Evolutionary conservation across 306 rosid species (phyloP), one percentile per base, ranked within the genome.

Genomic region (Acmispon strigosus): DNA sequence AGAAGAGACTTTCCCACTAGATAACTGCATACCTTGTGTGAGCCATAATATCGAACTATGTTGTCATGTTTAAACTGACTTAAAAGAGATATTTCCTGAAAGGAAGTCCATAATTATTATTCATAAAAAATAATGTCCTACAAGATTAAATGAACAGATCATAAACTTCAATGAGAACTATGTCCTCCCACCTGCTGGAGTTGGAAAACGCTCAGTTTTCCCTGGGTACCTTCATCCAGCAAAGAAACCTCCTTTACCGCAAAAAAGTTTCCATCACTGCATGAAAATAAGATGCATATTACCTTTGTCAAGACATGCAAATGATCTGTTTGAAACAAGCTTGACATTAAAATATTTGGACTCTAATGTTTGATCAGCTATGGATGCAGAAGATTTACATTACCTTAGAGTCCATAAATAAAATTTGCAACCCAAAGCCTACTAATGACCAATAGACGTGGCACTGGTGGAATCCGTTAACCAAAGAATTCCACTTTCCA

Each of bases 221-320:
- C 90, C 43, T 72, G 93, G 81, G 7, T 71, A 68, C 86, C 90
- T 53, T 83, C 84, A 75, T 88, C 93, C 66, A 85, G 66, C 80
- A 88, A 77, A 19, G 90, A 88, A 58, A 85, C 90, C 79, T 88
- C 93, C 81, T 88, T 88, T 29, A 88, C 86, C 11, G 90, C 90
- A 52, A 83, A 88, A 82, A 88, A 85, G 81, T 76, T 79, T 62
- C 90, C 93, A 75, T 81, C 88, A 12, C 90, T 88, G 82, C 82
- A 70, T 18, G 39, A 62, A 52, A 63, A 78, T n/a, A 62, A 53
- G 29, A 64, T 52, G 62, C 43, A 48, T 1, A 18, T 67, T 75
- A 81, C 15, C 17, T 15, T 70, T 9, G 57, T 48, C 68, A 73
- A 52, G 45, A 14, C 43, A 65, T 29, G 15, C 2, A 69, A 15